Conservation (phyloP, 805 yeast genomes). For the Metschnikowia drakensbergensis region DNA sequence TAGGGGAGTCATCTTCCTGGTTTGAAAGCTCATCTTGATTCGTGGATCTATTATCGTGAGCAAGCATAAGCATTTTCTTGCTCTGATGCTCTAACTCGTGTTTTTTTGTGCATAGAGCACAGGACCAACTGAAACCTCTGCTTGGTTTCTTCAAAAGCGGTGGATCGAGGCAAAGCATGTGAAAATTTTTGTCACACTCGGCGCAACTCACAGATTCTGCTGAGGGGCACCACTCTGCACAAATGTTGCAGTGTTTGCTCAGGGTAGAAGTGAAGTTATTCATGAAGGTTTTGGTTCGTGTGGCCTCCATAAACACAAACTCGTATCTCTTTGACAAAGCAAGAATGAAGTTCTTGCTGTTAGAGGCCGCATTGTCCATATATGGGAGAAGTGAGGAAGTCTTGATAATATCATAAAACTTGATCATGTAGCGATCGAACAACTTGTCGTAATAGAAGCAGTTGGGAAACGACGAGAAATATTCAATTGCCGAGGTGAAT, state of each 20-base stretch:
- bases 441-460: slow-evolving; percentile 80
- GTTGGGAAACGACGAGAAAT: slow-evolving; percentile 56
- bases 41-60: slow-evolving; percentile 40
- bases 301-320: slow-evolving; percentile 70
- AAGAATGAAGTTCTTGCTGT: slow-evolving; percentile 56
- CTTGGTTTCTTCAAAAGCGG: slow-evolving; percentile 77
- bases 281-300: slow-evolving; percentile 58
- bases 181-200: slow-evolving; percentile 67
- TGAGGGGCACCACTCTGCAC: slow-evolving; percentile 82
- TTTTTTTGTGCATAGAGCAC: slow-evolving; percentile 69
- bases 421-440: slow-evolving; percentile 81
- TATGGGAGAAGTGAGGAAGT: slow-evolving; percentile 47
- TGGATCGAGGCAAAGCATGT: slow-evolving; percentile 82
- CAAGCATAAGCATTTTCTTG: slow-evolving; percentile 38
- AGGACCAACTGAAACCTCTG: slow-evolving; percentile 87
- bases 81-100: slow-evolving; percentile 44
- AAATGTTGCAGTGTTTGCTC: slow-evolving; percentile 57
- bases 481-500: slow-evolving; percentile 35
- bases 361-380: slow-evolving; percentile 34
- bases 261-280: slow-evolving; percentile 53
- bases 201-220: slow-evolving; percentile 75
- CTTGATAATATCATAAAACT: slow-evolving; percentile 72
- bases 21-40: slow-evolving; percentile 32
- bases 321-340: slow-evolving; percentile 67
- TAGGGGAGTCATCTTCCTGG: not conserved